Conservation (phyloP, 768 basidiomycete genomes). For the Tulasnella sp. region DNA sequence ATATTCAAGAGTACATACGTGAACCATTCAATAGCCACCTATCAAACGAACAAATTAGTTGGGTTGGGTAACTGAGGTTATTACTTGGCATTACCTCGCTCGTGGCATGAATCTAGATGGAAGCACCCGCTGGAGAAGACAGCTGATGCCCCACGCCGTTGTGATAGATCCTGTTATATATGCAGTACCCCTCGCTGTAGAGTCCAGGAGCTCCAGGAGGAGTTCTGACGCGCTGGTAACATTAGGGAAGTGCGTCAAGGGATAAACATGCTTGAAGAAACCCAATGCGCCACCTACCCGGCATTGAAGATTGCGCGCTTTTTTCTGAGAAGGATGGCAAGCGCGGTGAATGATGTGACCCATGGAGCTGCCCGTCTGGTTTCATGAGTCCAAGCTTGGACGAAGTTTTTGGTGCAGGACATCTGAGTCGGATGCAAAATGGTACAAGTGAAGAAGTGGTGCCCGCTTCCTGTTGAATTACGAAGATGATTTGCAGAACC, state of each 20-base stretch:
- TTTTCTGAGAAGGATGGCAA: slow-evolving; percentile 3
- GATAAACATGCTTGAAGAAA: too few relatives aligned
- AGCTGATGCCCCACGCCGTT: slow-evolving; percentile 12
- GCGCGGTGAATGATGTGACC: slow-evolving; percentile 11
- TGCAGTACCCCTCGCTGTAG: slow-evolving; percentile 2
- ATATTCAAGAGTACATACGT: not conserved
- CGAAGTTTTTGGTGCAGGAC: slow-evolving; percentile 13
- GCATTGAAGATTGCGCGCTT: not conserved
- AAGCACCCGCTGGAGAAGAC: slow-evolving; percentile 12
- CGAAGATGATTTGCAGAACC: slow-evolving; percentile 1
- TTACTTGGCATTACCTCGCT: slow-evolving; percentile 1
- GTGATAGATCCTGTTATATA: slow-evolving; percentile 14
- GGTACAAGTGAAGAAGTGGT: slow-evolving; percentile 7
- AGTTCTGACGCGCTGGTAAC: too few relatives aligned
- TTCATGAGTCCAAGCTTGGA: slow-evolving; percentile 1
- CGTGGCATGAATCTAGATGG: not conserved
- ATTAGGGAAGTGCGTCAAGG: too few relatives aligned
- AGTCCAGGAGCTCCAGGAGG: slow-evolving; percentile 4
- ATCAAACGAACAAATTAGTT: not conserved
- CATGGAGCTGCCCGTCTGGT: slow-evolving; percentile 9
- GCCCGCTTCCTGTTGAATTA: not conserved
- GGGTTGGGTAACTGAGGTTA: not conserved
- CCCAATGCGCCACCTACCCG: too few relatives aligned
- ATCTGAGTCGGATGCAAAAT: slow-evolving; percentile 10
- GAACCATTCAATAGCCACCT: slow-evolving; percentile 6